Evolutionary conservation across 1,139 yeast species (phyloP).

Genomic region (Debaryomyces psychrophilus): DNA sequence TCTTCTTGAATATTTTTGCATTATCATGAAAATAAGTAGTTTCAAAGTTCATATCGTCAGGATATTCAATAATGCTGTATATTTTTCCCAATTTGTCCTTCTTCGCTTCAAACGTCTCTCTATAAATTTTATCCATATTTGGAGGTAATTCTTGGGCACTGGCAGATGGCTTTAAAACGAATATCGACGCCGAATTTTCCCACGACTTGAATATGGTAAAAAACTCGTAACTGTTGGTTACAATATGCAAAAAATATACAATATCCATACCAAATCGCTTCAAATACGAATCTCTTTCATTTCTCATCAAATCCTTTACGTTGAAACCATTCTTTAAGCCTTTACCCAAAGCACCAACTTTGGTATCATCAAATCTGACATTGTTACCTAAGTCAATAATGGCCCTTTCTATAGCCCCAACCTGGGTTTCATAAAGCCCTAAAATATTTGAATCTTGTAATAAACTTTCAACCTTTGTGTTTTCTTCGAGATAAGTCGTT

Average conservation of each 20-base stretch:
- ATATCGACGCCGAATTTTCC: conserved; percentile 55
- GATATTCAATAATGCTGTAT: conserved; percentile 53
- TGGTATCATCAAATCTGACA: conserved; percentile 67
- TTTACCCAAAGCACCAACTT: conserved; percentile 81
- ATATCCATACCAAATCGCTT: conserved; percentile 59
- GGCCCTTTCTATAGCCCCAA: conserved; percentile 71
- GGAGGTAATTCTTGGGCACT: conserved; percentile 70
- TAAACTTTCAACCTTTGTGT: conserved; percentile 60
- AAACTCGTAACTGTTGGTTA: conserved; percentile 77
- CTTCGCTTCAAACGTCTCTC: conserved; percentile 52
- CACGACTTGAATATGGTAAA: conserved; percentile 71
- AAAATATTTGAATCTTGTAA: conserved; percentile 64
- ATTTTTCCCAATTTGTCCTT: conserved; percentile 46
- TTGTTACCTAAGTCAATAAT: conserved; percentile 76
- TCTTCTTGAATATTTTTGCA: conserved; percentile 52
- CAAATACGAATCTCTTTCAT: conserved; percentile 55
- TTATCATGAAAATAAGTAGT: conserved; percentile 52
- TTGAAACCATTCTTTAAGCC: conserved; percentile 88
- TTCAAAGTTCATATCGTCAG: conserved; percentile 54
- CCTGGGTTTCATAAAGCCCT: conserved; percentile 78
- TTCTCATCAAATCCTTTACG: conserved; percentile 54
- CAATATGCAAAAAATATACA: conserved; percentile 71
- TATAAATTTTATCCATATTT: conserved; percentile 55
- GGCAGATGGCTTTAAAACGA: conserved; percentile 69
- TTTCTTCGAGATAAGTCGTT: conserved; percentile 56